Evolutionary conservation across 495 filamentous ascomycete genomes (phyloP).

Genomic region (Eremomyces bilateralis): DNA sequence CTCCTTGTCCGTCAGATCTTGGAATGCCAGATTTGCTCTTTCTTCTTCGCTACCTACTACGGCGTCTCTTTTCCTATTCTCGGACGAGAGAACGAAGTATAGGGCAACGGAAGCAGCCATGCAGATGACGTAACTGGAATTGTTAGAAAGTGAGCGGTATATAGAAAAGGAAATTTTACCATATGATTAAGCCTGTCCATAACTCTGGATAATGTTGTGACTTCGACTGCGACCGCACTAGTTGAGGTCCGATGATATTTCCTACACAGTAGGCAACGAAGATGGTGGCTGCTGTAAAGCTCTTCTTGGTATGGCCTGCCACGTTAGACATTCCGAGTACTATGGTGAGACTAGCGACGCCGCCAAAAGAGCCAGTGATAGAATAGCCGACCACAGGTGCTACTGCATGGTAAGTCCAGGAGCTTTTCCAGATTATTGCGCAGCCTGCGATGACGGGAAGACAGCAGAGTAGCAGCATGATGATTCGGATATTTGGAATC

Average conservation of each 20-base stretch:
- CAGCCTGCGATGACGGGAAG: constrained; percentile 54
- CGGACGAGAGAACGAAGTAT: constrained; percentile 32
- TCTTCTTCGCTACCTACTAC: constrained; percentile 35
- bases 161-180: constrained; percentile 23
- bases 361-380: constrained; percentile 48
- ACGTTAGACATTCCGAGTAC: constrained; percentile 49
- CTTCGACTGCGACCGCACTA: constrained; percentile 39
- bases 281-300: constrained; percentile 45
- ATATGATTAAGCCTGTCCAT: constrained; percentile 50
- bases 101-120: constrained; percentile 31
- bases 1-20: constrained; percentile 55
- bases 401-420: constrained; percentile 39
- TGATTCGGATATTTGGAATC: constrained; percentile 39
- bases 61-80: constrained; percentile 29
- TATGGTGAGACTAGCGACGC: constrained; percentile 41
- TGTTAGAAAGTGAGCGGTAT: neutral
- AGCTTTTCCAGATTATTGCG: constrained; percentile 50
- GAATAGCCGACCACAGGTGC: constrained; percentile 47
- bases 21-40: constrained; percentile 41
- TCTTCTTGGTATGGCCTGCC: constrained; percentile 60
- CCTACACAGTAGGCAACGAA: constrained; percentile 59
- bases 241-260: constrained; percentile 50
- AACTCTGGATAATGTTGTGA: constrained; percentile 43
- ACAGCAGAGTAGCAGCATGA: constrained; percentile 40
- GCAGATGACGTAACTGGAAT: constrained; percentile 40